Percentiles rank a stretch among this genome's conserved stretches.
These are phyloP conservation scores for Sextonia rubra DNA, from an alignment of 164 flowering plant genomes.

Conservation along the genomic window DNA sequence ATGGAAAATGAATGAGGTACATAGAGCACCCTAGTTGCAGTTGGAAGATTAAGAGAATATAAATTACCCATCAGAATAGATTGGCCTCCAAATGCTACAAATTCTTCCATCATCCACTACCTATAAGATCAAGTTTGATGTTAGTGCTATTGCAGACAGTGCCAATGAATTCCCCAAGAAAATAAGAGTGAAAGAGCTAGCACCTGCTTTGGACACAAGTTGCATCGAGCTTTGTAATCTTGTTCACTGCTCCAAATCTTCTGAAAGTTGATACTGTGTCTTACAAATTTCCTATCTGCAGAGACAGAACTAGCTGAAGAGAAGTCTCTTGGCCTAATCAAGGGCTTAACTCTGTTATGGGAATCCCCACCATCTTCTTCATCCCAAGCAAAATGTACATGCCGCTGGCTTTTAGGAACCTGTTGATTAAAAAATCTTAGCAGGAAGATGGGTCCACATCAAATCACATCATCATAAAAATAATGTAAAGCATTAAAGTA, in stretches of 20 bases:
- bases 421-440: slow-evolving; percentile 21
- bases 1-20: no score
- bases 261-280: slow-evolving; percentile 61
- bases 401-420: slow-evolving; percentile 87
- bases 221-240: slow-evolving; percentile 59
- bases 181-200: background rate
- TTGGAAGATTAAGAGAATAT: background rate
- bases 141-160: background rate
- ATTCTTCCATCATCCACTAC: slow-evolving; percentile 41
- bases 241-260: slow-evolving; percentile 94
- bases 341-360: slow-evolving; percentile 32
- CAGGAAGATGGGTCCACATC: background rate
- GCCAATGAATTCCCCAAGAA: background rate
- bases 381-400: slow-evolving; percentile 58
- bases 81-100: slow-evolving; percentile 93
- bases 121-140: slow-evolving; percentile 25
- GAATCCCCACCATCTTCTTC: slow-evolving; percentile 48
- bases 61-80: slow-evolving; percentile 89
- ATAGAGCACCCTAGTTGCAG: no score
- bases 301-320: slow-evolving; percentile 41
- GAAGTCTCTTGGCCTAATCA: slow-evolving; percentile 47
- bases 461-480: background rate
- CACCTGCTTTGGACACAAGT: slow-evolving; percentile 80
- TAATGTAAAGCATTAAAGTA: background rate
- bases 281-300: slow-evolving; percentile 44